phyloP scores from a whole-genome alignment of 352 stramenopile genomes.

The Phytopythium ostracodes region DNA sequence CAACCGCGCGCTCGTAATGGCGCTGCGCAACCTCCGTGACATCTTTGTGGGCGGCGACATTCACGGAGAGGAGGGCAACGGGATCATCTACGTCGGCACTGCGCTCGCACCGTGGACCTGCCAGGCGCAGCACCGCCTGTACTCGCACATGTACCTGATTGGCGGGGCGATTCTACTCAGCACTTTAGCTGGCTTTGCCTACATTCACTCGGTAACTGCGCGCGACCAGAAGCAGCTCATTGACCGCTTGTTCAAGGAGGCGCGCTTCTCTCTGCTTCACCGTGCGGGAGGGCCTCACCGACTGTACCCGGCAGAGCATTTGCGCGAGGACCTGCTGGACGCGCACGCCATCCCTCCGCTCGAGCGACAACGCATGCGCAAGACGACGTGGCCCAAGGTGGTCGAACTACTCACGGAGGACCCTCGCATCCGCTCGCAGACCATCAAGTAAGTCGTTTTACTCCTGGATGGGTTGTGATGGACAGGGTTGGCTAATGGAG shows the following conservation, averaged over 20 bases:
- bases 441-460: conserved; percentile 35
- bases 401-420: conserved; percentile 48
- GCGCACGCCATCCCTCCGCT: conserved; percentile 10
- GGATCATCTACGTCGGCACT: conserved; percentile 34
- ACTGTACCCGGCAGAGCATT: conserved; percentile 48
- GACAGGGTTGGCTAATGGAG: conserved; percentile 4
- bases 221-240: conserved; percentile 44
- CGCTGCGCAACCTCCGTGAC: conserved; percentile 46
- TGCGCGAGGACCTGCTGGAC: conserved; percentile 64
- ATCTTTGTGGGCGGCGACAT: conserved; percentile 48
- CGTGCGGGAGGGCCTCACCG: conserved; percentile 30
- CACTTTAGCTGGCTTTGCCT: conserved; percentile 24
- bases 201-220: conserved; percentile 33
- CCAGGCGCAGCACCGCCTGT: conserved; percentile 45
- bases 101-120: conserved; percentile 48
- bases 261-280: conserved; percentile 54
- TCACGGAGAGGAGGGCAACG: conserved; percentile 10
- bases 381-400: conserved; percentile 58
- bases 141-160: conserved; percentile 38
- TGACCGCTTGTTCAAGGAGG: conserved; percentile 66
- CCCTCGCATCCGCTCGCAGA: conserved; percentile 35
- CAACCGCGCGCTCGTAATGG: conserved; percentile 56
- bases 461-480: background rate
- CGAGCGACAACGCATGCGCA: conserved; percentile 31
- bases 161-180: conserved; percentile 23